Evolutionary conservation across 2,329 filamentous ascomycete genomes (phyloP).

Genomic region (Ophiostoma ips): DNA sequence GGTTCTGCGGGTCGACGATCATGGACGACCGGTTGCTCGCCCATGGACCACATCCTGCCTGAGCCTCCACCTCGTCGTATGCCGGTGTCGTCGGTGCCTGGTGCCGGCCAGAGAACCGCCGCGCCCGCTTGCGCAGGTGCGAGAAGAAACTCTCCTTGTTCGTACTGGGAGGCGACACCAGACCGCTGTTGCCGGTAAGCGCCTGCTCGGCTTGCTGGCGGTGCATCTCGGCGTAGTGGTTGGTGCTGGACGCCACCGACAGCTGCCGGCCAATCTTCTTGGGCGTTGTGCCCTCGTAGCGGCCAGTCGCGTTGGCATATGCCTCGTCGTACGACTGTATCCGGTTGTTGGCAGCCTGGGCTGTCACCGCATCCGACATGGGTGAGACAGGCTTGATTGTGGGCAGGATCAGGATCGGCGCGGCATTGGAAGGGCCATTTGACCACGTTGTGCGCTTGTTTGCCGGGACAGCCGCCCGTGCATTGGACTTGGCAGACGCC

Average conservation of each 20-base stretch:
- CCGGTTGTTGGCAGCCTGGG: conserved; percentile 67
- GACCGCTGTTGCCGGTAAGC: conserved; percentile 64
- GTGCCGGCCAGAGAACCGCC: conserved; percentile 82
- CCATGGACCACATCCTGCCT: conserved; percentile 83
- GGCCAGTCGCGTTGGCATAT: conserved; percentile 27
- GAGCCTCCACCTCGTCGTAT: conserved; percentile 82
- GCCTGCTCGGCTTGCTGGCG: conserved; percentile 84
- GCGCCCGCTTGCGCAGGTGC: conserved; percentile 82
- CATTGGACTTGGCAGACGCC: conserved; percentile 29
- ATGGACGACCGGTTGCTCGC: conserved; percentile 74
- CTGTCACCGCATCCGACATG: conserved; percentile 85
- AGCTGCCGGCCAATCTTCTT: conserved; percentile 95
- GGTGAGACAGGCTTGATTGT: conserved; percentile 91
- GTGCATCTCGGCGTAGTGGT: conserved; percentile 83
- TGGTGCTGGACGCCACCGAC: conserved; percentile 80
- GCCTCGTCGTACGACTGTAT: conserved; percentile 39
- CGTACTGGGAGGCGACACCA: conserved; percentile 62
- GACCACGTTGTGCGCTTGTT: conserved; percentile 89
- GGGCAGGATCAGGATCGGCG: conserved; percentile 90
- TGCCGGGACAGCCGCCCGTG: conserved; percentile 32
- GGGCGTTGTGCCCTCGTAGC: conserved; percentile 48
- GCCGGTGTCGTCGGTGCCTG: conserved; percentile 66
- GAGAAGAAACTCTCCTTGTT: conserved; percentile 98
- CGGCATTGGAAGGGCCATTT: conserved; percentile 63
- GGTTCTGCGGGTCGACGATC: conserved; percentile 45